phyloP scores from a whole-genome alignment of 2,329 filamentous ascomycete genomes.

The Trichoderma arundinaceum region DNA sequence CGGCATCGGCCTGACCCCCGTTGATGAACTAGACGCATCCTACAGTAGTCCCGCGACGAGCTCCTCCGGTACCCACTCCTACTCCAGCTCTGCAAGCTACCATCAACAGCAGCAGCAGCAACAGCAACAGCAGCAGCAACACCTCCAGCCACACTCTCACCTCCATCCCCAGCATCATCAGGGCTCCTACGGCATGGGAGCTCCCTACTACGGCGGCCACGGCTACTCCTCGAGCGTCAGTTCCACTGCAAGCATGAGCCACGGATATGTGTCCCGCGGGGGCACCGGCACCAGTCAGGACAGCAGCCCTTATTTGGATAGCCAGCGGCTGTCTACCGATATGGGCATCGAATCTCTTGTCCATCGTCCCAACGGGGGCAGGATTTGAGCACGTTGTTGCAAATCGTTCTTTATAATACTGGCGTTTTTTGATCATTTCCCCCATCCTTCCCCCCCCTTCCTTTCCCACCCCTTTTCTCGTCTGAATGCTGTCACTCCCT shows the following conservation, averaged over 20 bases:
- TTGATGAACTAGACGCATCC: slow-evolving; percentile 63
- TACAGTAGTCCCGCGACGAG: slow-evolving; percentile 62
- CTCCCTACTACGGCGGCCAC: slow-evolving; percentile 41
- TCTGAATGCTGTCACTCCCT: neutral
- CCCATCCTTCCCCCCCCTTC: neutral
- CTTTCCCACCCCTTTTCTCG: neutral
- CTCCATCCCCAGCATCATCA: slow-evolving; percentile 33
- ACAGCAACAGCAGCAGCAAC: slow-evolving; percentile 37
- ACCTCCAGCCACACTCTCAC: slow-evolving; percentile 32
- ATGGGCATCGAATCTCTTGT: slow-evolving; percentile 67
- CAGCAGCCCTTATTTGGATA: slow-evolving; percentile 55
- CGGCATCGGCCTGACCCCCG: slow-evolving; percentile 62
- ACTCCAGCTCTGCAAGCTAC: slow-evolving; percentile 43
- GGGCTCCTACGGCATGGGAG: slow-evolving; percentile 38
- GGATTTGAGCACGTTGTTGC: slow-evolving; percentile 31
- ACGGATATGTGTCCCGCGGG: slow-evolving; percentile 42
- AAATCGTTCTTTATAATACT: neutral
- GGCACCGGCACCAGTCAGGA: slow-evolving; percentile 43
- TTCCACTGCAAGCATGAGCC: slow-evolving; percentile 50
- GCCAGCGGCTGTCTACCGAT: slow-evolving; percentile 59
- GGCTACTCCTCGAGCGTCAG: slow-evolving; percentile 62
- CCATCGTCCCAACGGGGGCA: slow-evolving; percentile 52
- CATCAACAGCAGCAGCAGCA: slow-evolving; percentile 41
- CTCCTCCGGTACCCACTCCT: slow-evolving; percentile 52
- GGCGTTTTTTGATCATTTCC: slow-evolving; percentile 8